Conservation (phyloP, 805 yeast genomes). For the Kazachstania kunashirensis region DNA sequence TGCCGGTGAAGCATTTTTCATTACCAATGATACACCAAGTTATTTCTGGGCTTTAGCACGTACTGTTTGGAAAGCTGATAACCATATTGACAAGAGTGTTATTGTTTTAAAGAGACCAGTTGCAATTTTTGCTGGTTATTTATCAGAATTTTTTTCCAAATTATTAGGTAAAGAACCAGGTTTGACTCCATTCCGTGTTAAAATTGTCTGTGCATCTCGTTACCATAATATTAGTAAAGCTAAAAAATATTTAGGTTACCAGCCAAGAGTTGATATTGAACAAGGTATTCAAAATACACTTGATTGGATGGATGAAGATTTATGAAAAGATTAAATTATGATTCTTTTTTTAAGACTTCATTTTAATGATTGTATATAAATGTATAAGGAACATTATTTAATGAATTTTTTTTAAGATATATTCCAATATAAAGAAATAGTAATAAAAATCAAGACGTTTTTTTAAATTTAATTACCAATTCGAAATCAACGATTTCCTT, state of each 20-base stretch:
- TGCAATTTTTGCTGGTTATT: slow-evolving; percentile 75
- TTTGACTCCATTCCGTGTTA: slow-evolving; percentile 91
- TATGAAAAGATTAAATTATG: no score
- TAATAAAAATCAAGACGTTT: no score
- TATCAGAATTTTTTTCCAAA: slow-evolving; percentile 65
- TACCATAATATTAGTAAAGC: slow-evolving; percentile 91
- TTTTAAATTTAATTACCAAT: no score
- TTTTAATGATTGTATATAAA: no score
- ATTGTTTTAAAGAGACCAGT: slow-evolving; percentile 62
- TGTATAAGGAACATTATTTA: no score
- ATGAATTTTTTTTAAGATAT: no score
- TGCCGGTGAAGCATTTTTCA: slow-evolving; percentile 80
- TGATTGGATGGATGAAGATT: slow-evolving; percentile 76
- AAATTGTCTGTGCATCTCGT: slow-evolving; percentile 83
- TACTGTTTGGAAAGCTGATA: slow-evolving; percentile 95
- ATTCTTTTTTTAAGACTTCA: no score
- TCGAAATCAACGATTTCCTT: no score
- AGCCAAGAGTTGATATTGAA: slow-evolving; percentile 68
- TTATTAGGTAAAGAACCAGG: slow-evolving; percentile 78
- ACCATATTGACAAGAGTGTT: slow-evolving; percentile 60
- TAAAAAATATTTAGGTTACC: slow-evolving; percentile 62
- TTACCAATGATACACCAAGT: slow-evolving; percentile 89
- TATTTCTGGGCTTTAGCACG: slow-evolving; percentile 97
- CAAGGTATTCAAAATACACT: slow-evolving; percentile 72
- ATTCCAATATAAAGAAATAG: no score